Percentiles rank a stretch among this genome's conserved stretches.
Evolutionary conservation across 768 basidiomycete species (phyloP).

Genomic region (Pisolithus microcarpus): DNA sequence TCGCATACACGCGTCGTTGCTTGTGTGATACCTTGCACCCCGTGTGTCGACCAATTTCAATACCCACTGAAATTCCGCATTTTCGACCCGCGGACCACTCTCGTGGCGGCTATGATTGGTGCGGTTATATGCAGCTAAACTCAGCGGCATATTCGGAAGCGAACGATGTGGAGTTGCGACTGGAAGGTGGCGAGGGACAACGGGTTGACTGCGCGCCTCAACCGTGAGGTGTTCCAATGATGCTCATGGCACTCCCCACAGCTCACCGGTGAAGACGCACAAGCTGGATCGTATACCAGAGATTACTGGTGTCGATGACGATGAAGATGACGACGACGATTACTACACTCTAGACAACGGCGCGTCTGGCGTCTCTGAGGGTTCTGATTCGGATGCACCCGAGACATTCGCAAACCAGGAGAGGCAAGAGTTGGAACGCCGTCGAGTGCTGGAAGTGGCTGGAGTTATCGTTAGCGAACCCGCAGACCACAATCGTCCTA

Average conservation of each 20-base stretch:
- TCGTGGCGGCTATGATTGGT: conserved; percentile 3
- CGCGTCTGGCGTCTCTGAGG: conserved; percentile 15
- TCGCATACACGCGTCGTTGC: conserved; percentile 1
- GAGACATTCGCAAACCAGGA: conserved; percentile 46
- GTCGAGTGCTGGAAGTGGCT: conserved; percentile 83
- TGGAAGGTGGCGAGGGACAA: not conserved
- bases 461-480: conserved; percentile 59
- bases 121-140: conserved; percentile 17
- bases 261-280: conserved; percentile 12
- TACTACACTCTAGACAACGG: conserved; percentile 26
- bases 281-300: conserved; percentile 4
- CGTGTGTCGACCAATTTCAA: conserved; percentile 1
- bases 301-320: conserved; percentile 3
- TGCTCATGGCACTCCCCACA: conserved; percentile 18
- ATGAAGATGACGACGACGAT: conserved; percentile 26
- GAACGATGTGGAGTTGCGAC: conserved; percentile 1
- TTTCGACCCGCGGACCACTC: not conserved
- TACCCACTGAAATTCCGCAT: conserved; percentile 9
- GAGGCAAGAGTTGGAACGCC: conserved; percentile 67
- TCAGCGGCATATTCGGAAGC: conserved; percentile 1
- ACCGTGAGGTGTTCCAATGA: conserved; percentile 10
- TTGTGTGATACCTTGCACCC: not conserved
- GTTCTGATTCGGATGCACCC: conserved; percentile 20
- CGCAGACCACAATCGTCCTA: not conserved
- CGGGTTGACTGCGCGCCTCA: not conserved